Evolutionary conservation across 1,139 yeast species (phyloP).

Genomic region (Kodamaea sp.): DNA sequence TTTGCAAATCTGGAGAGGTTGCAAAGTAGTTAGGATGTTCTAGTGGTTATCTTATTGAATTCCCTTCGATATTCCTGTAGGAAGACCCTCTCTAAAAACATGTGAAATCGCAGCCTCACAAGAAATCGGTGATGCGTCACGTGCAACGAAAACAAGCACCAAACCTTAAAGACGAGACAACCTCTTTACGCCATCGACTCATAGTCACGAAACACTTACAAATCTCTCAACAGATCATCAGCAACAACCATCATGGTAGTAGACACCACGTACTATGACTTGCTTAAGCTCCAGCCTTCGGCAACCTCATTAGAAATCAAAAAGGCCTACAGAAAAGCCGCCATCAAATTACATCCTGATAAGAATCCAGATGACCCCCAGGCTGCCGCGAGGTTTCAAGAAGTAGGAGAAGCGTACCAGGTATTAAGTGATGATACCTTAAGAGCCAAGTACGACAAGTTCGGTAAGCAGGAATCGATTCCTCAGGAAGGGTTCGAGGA

Average conservation of each 20-base stretch:
- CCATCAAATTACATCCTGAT: conserved; percentile 90
- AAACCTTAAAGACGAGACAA: too few species aligned
- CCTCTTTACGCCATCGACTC: too few species aligned
- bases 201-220: too few species aligned
- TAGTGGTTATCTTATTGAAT: too few species aligned
- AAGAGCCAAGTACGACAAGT: conserved; percentile 77
- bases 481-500: conserved; percentile 88
- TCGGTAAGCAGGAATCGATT: conserved; percentile 80
- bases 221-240: background rate
- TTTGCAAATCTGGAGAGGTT: too few species aligned
- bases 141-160: too few species aligned
- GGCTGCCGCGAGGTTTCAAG: conserved; percentile 72
- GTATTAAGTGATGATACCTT: conserved; percentile 76
- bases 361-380: conserved; percentile 86
- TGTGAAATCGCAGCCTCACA: too few species aligned
- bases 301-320: conserved; percentile 87
- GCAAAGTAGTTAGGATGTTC: too few species aligned
- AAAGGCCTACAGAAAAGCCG: conserved; percentile 89
- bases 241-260: conserved; percentile 64
- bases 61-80: too few species aligned
- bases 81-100: too few species aligned
- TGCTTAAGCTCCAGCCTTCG: conserved; percentile 62
- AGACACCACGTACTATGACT: conserved; percentile 86
- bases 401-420: conserved; percentile 78
- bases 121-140: too few species aligned